Evolutionary conservation across 106 monocot species (phyloP), one percentile per base, ranked within the genome.

Genomic region (Acorus gramineus): DNA sequence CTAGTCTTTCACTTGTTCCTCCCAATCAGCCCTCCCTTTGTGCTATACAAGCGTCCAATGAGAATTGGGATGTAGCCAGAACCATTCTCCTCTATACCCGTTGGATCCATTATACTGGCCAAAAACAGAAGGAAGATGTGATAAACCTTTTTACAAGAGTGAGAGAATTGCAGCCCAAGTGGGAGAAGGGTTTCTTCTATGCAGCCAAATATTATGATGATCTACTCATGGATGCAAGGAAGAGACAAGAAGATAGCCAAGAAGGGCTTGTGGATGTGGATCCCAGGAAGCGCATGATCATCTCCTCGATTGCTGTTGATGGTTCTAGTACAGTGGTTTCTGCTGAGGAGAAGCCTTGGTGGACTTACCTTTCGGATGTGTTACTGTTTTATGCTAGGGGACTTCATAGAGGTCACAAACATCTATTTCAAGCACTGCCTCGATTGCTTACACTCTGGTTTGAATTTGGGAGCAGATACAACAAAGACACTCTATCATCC

Each of bases 131-230:
- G 72, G 92, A 88, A 78, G 92, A 98, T 14, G 88, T 92, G 42
- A 92, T 85, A 14, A 83, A 61, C 69, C 85, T 92, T 63, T 98
- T 92, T 74, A 76, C 88, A 64, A 85, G 88, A 75, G 92, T 98
- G 5, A 85, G 88, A 81, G 98, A 98, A 5, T 62, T 98, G 78
- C 88, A 89, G 62, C 98, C 98, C 50, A 81, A 78, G 66, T 92
- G 98, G 98, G 98, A 98, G 77, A 98, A 98, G 47, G 82, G 92
- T 53, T 98, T 83, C 69, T 98, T 98, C 70, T 98, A 75, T 78
- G 72, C 82, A 77, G 98, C 98, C 8, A 98, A 98, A 67, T 98
- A 92, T 62, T 92, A 65, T 70, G 98, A 98, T 76, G 98, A 98
- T 81, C 76, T 98, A 47, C 83, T 92, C 67, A 79, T 98, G 73